Evolutionary conservation across 1,139 yeast species (phyloP).

Genomic region (Geotrichum histeridarum): DNA sequence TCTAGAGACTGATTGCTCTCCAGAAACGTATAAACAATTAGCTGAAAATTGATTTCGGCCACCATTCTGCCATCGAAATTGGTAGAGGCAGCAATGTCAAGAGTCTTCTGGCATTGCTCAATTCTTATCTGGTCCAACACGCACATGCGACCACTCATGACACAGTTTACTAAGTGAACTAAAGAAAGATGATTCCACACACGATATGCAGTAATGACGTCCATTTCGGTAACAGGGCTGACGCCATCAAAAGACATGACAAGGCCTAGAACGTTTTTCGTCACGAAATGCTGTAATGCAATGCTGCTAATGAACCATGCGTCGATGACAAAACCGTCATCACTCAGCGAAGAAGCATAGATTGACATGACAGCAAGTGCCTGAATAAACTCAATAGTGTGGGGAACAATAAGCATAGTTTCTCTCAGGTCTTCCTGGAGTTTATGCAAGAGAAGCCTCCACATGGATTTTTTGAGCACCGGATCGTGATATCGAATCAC

Average conservation of each 20-base stretch:
- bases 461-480: conserved; percentile 37
- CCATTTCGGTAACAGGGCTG: conserved; percentile 44
- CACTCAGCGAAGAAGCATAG: conserved; percentile 54
- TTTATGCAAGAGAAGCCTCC: conserved; percentile 37
- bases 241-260: conserved; percentile 35
- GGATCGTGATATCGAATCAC: conserved; percentile 51
- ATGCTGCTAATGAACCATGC: conserved; percentile 59
- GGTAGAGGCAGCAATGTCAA: conserved; percentile 60
- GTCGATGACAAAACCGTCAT: conserved; percentile 47
- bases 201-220: conserved; percentile 50
- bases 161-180: conserved; percentile 64
- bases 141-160: conserved; percentile 69
- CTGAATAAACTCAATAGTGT: conserved; percentile 57
- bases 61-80: conserved; percentile 85
- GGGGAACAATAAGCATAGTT: conserved; percentile 43
- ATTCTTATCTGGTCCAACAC: conserved; percentile 60
- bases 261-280: conserved; percentile 42
- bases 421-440: conserved; percentile 45
- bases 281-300: conserved; percentile 54
- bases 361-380: conserved; percentile 58
- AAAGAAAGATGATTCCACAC: conserved; percentile 71
- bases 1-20: conserved; percentile 40
- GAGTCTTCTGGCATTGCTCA: conserved; percentile 56
- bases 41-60: conserved; percentile 67
- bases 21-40: conserved; percentile 57